These are phyloP conservation scores for Puccinellia tenuiflora DNA, from an alignment of 176 grass and related monocot genomes.

Conservation along the genomic window DNA sequence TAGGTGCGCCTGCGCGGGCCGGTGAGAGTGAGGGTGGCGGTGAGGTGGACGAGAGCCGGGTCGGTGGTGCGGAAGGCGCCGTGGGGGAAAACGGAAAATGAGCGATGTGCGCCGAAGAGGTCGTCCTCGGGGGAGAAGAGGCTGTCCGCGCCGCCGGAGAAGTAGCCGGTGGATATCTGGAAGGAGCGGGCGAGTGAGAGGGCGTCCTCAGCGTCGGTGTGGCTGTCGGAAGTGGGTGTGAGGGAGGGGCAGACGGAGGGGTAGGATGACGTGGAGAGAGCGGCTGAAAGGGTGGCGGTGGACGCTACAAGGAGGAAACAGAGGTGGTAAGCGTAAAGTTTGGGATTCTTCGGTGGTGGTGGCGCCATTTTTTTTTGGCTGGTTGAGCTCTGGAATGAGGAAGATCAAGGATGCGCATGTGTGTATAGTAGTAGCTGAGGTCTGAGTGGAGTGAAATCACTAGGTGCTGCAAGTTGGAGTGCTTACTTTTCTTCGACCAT, in stretches of 20 bases:
- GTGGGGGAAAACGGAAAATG: conserved; percentile 24
- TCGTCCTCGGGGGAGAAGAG: conserved; percentile 25
- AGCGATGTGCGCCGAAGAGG: background rate
- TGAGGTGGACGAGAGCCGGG: conserved; percentile 1
- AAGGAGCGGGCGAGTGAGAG: background rate
- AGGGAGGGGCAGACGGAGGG: background rate
- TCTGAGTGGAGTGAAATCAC: background rate
- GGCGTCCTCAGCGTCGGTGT: background rate
- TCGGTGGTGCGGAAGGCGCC: background rate
- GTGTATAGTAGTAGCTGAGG: background rate
- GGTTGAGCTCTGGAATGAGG: background rate
- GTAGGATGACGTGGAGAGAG: background rate
- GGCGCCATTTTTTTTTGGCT: background rate
- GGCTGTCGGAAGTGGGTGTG: background rate
- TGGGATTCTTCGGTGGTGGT: background rate
- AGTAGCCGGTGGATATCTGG: conserved; percentile 9
- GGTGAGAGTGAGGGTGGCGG: conserved; percentile 32
- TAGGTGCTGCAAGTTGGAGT: background rate
- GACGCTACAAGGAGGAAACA: background rate
- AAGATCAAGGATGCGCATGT: background rate
- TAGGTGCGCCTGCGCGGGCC: background rate
- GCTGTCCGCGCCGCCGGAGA: conserved; percentile 28
- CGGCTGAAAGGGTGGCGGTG: background rate
- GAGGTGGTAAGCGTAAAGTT: background rate
- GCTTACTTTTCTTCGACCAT: background rate